Percentiles rank a stretch among this genome's conserved stretches.
phyloP scores from a whole-genome alignment of 306 rosid genomes.

The Lathyrus aphaca region DNA sequence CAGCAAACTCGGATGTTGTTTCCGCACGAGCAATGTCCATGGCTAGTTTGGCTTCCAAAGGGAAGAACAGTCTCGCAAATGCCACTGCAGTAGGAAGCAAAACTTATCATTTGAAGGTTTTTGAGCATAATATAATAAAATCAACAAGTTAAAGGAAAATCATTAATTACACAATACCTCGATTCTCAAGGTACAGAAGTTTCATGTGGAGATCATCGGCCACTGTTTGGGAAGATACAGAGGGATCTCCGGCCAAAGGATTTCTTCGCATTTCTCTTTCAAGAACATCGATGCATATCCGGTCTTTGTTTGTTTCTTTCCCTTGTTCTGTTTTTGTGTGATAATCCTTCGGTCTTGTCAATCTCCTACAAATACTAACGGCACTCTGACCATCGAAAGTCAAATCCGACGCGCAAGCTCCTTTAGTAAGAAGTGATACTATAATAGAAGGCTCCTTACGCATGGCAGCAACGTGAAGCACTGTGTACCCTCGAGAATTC shows the following conservation, averaged over 20 bases:
- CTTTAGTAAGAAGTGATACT: constrained; percentile 69
- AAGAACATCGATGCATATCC: constrained; percentile 86
- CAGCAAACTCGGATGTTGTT: constrained; percentile 53
- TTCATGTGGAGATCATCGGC: constrained; percentile 70
- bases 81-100: constrained; percentile 65
- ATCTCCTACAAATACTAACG: constrained; percentile 82
- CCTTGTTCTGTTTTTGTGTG: constrained; percentile 60
- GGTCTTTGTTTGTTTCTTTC: constrained; percentile 79
- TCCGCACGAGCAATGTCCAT: constrained; percentile 79
- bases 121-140: constrained; percentile 24
- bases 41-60: constrained; percentile 86
- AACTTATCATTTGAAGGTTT: constrained; percentile 17
- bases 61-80: constrained; percentile 78
- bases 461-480: constrained; percentile 90
- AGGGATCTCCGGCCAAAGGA: constrained; percentile 59
- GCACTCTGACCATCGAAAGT: constrained; percentile 82
- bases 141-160: constrained; percentile 13
- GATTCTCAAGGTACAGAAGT: constrained; percentile 77
- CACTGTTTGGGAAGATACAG: constrained; percentile 49
- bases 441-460: constrained; percentile 83
- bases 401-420: constrained; percentile 71
- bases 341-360: constrained; percentile 89
- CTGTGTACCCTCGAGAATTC: constrained; percentile 70
- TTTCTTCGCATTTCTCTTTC: constrained; percentile 89
- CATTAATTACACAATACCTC: constrained; percentile 58